Conservation (phyloP, 1,284 basidiomycete genomes). For the Pseudozyma pruni region DNA sequence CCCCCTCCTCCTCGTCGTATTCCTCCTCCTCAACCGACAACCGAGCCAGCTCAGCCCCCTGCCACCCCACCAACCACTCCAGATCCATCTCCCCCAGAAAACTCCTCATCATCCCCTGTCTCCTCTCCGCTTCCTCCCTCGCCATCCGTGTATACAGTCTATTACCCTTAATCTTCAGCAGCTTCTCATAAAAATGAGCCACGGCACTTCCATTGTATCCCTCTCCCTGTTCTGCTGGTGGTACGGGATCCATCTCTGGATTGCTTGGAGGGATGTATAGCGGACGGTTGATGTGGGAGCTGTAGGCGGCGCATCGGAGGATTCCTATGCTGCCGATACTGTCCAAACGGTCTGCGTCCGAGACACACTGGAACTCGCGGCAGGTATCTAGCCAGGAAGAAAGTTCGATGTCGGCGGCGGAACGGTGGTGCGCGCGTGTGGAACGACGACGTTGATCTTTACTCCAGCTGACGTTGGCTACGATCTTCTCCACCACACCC, state of each 20-base stretch:
- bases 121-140: slow-evolving; percentile 76
- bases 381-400: slow-evolving; percentile 79
- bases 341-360: slow-evolving; percentile 90
- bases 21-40: slow-evolving; percentile 7
- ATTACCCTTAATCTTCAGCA: slow-evolving; percentile 37
- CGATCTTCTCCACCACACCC: slow-evolving; percentile 71
- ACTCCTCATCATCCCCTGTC: slow-evolving; percentile 73
- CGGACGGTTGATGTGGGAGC: slow-evolving; percentile 75
- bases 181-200: slow-evolving; percentile 86
- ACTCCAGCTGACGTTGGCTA: slow-evolving; percentile 86
- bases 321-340: slow-evolving; percentile 91
- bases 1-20: slow-evolving; percentile 6
- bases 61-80: slow-evolving; percentile 55
- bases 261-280: slow-evolving; percentile 72
- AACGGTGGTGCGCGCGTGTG: neutral
- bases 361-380: slow-evolving; percentile 85
- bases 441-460: slow-evolving; percentile 74
- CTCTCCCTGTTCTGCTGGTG: slow-evolving; percentile 49
- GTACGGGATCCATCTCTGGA: slow-evolving; percentile 26
- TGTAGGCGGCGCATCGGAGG: slow-evolving; percentile 85
- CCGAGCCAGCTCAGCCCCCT: slow-evolving; percentile 47
- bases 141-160: slow-evolving; percentile 74
- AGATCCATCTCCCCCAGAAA: slow-evolving; percentile 56
- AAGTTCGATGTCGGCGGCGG: slow-evolving; percentile 16
- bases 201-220: slow-evolving; percentile 75